Conservation (phyloP, 2,329 filamentous ascomycete species). For the Gnomoniopsis sp. region DNA sequence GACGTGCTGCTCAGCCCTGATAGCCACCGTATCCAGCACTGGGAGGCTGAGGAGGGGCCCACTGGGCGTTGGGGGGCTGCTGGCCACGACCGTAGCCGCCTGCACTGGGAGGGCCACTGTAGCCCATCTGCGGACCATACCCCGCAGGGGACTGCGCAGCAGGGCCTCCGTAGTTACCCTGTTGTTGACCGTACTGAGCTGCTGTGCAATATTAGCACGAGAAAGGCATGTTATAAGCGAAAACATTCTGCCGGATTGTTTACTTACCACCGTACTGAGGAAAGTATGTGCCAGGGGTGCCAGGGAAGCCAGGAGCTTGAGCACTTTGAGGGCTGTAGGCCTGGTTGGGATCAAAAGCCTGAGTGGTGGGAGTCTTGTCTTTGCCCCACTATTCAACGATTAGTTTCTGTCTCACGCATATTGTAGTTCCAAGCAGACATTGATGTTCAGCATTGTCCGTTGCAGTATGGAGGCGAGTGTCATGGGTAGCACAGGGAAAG, state of each 20-base stretch:
- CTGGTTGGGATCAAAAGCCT: slow-evolving; percentile 76
- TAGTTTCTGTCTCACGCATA: slow-evolving; percentile 20
- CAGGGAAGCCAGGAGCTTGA: slow-evolving; percentile 70
- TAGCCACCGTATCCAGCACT: slow-evolving; percentile 62
- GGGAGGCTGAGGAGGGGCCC: slow-evolving; percentile 48
- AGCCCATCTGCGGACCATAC: slow-evolving; percentile 68
- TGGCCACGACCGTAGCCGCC: slow-evolving; percentile 82
- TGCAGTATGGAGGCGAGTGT: too few species aligned
- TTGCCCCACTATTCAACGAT: slow-evolving; percentile 80
- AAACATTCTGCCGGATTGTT: neutral
- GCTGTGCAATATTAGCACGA: slow-evolving; percentile 50
- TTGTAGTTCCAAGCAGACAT: neutral
- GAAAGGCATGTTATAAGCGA: slow-evolving; percentile 29
- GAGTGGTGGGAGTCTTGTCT: slow-evolving; percentile 83
- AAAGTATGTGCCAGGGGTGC: slow-evolving; percentile 79
- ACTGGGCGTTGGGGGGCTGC: slow-evolving; percentile 53
- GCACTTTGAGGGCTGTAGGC: slow-evolving; percentile 72
- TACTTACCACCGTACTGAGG: slow-evolving; percentile 83
- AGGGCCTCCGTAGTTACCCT: slow-evolving; percentile 59
- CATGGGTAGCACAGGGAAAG: too few species aligned
- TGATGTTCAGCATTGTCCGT: too few species aligned
- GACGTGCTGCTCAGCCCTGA: slow-evolving; percentile 46
- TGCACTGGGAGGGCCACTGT: slow-evolving; percentile 69
- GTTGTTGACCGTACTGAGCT: slow-evolving; percentile 63
- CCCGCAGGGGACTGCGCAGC: slow-evolving; percentile 59